Base-by-base conservation (phyloP, 805 yeast species). In the Osmozyma mogii region DNA sequence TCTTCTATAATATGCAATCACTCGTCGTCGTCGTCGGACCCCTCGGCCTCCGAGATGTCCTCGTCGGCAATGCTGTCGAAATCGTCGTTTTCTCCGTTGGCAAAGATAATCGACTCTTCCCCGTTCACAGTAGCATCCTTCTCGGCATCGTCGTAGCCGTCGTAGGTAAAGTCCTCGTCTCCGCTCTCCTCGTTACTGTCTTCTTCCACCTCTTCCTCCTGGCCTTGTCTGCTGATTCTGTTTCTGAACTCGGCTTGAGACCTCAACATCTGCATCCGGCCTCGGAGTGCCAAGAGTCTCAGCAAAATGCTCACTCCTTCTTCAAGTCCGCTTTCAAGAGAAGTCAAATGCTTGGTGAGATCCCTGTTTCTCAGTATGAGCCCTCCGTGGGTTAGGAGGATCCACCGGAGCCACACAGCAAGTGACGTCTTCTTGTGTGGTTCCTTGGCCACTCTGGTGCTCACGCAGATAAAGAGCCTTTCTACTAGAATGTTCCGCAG, bases 331-430 rank as follows among this genome's bases (percentile, higher is more conserved):
- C 69, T 49, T 49, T 75, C 79, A 32, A 89, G 54, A 3, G 68
- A 56, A 25, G 74, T 74, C 30, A 81, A 58, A 14, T 75, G 61
- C 22, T 65, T 71, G 31, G 74, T 61, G 32, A 78, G 65, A 32
- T 74, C 68, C 5, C 66, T 54, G 22, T 72, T 61, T 19, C 68
- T 61, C 9, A 72, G 64, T 12, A 79, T 60, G 39, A 78, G 70
- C 1, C 84, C 72, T 15, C 88, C 84, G 46, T 80, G 82, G 9
- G 71, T 56, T 16, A 87, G 65, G 35, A 88, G 58, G 11, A 84
- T 43, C 85, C 92, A 84, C 52, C 83, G 82, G 30, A 88, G 62
- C 96, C 96, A 89, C 4, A 72, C 45, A 26, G 65, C 56, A 27
- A 58, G 43, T 9, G 53, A 33, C 11, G 47, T 34, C 19, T 43